Conservation (phyloP, 805 yeast genomes). For the Monosporozyma unispora region DNA sequence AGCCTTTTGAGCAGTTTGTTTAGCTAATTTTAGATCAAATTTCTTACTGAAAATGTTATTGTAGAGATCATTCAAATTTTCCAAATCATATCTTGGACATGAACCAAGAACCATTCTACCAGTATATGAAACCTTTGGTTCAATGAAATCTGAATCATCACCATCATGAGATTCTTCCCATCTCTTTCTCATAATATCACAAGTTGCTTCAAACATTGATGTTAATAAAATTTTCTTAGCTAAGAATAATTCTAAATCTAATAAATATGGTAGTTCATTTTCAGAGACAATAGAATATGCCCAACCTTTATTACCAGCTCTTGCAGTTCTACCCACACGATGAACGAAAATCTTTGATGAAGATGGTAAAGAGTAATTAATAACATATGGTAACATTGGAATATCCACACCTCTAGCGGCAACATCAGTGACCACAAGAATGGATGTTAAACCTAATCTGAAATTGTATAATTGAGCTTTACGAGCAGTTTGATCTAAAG, state of each 20-base stretch:
- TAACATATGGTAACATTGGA: constrained; percentile 89
- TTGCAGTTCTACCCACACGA: constrained; percentile 98
- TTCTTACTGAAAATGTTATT: constrained; percentile 50
- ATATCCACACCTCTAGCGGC: constrained; percentile 99
- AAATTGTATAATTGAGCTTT: constrained; percentile 78
- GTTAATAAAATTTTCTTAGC: constrained; percentile 74
- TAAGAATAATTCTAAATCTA: constrained; percentile 83
- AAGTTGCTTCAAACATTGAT: constrained; percentile 55
- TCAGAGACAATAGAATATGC: constrained; percentile 86
- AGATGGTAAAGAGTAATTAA: constrained; percentile 83
- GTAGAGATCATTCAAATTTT: constrained; percentile 61
- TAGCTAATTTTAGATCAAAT: constrained; percentile 58
- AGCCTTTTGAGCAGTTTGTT: constrained; percentile 73
- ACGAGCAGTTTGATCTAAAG: constrained; percentile 92
- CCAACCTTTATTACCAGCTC: constrained; percentile 98
- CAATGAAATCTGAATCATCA: constrained; percentile 32
- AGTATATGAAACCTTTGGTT: constrained; percentile 61
- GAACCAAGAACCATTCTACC: constrained; percentile 77
- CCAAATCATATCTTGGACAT: constrained; percentile 64
- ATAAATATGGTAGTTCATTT: constrained; percentile 76
- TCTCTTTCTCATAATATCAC: constrained; percentile 41
- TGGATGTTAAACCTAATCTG: constrained; percentile 69
- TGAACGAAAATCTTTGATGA: constrained; percentile 91
- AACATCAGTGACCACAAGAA: constrained; percentile 95
- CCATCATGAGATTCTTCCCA: constrained; percentile 33